A percentile compares a stretch with the other conserved stretches of the same genome.
Conservation (phyloP, 495 filamentous ascomycete species). For the Daldinia grandis region DNA sequence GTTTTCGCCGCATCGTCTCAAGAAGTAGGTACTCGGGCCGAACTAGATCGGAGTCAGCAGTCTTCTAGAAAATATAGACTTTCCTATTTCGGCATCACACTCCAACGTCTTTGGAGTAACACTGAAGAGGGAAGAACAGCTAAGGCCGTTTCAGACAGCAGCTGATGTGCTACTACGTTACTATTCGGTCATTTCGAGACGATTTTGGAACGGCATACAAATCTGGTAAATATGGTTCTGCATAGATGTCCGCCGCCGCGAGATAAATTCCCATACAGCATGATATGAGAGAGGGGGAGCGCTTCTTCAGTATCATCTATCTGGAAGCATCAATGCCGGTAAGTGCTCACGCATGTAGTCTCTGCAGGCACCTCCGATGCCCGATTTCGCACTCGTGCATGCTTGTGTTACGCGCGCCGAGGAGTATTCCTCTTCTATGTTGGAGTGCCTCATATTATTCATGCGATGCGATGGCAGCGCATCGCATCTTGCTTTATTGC, state of each 20-base stretch:
- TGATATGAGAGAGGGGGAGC: too few species aligned
- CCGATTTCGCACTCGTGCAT: conserved; percentile 17
- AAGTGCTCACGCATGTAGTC: background rate
- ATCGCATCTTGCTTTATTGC: conserved; percentile 22
- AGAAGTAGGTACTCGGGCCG: conserved; percentile 11
- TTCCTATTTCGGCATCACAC: conserved; percentile 21
- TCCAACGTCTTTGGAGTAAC: background rate
- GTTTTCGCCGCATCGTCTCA: conserved; percentile 20
- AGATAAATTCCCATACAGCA: conserved; percentile 11
- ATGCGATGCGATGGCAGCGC: background rate
- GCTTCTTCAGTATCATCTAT: background rate
- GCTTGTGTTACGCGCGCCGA: conserved; percentile 14
- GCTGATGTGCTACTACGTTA: background rate
- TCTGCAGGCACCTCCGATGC: background rate
- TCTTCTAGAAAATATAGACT: conserved; percentile 27
- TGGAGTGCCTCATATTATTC: conserved; percentile 15
- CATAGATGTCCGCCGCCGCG: conserved; percentile 1
- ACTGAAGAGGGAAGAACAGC: background rate
- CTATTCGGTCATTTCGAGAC: conserved; percentile 5
- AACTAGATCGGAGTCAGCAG: conserved; percentile 13
- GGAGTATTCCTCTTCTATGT: conserved; percentile 6
- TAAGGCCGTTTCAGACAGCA: conserved; percentile 18
- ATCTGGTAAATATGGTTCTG: background rate
- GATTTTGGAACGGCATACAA: background rate
- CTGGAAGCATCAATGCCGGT: background rate